Evolutionary conservation across 768 basidiomycete species (phyloP).

Genomic region (Cyclocybe aegerita): DNA sequence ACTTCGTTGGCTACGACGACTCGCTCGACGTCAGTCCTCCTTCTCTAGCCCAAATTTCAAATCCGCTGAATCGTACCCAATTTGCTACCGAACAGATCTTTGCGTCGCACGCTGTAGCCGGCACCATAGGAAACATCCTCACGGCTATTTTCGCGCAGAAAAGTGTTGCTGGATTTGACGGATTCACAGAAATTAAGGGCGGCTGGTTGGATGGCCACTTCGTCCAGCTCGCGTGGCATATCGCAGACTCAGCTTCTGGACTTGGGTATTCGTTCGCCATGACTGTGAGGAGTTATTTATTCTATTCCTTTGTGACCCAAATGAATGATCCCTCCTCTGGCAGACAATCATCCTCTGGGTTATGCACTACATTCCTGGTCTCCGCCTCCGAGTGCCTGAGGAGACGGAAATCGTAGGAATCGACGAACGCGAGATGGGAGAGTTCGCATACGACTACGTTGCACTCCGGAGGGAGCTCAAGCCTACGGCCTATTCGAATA

Average conservation of each 20-base stretch:
- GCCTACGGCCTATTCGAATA: conserved; percentile 8
- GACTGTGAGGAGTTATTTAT: conserved; percentile 50
- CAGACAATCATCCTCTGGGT: conserved; percentile 73
- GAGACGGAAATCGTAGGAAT: conserved; percentile 77
- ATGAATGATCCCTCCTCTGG: not conserved
- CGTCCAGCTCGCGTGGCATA: conserved; percentile 81
- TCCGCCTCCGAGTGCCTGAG: conserved; percentile 60
- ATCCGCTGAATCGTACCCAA: not conserved
- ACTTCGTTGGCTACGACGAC: conserved; percentile 69
- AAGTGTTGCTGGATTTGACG: conserved; percentile 52
- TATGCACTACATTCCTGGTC: conserved; percentile 76
- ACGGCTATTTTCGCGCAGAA: conserved; percentile 88
- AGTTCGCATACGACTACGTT: conserved; percentile 88
- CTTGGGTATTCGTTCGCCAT: conserved; percentile 73
- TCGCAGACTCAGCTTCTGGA: conserved; percentile 72
- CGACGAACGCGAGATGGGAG: conserved; percentile 89
- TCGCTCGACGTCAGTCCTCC: conserved; percentile 60
- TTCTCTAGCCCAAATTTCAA: not conserved
- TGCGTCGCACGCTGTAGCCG: conserved; percentile 77
- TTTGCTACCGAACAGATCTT: conserved; percentile 58
- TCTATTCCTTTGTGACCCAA: not conserved
- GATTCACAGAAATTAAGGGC: conserved; percentile 62
- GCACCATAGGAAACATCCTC: conserved; percentile 76
- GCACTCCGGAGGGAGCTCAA: conserved; percentile 49
- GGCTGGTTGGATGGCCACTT: conserved; percentile 89